These are phyloP conservation scores for Kalanchoe fedtschenkoi DNA, from an alignment of 164 flowering plant genomes.

Conservation along the genomic window DNA sequence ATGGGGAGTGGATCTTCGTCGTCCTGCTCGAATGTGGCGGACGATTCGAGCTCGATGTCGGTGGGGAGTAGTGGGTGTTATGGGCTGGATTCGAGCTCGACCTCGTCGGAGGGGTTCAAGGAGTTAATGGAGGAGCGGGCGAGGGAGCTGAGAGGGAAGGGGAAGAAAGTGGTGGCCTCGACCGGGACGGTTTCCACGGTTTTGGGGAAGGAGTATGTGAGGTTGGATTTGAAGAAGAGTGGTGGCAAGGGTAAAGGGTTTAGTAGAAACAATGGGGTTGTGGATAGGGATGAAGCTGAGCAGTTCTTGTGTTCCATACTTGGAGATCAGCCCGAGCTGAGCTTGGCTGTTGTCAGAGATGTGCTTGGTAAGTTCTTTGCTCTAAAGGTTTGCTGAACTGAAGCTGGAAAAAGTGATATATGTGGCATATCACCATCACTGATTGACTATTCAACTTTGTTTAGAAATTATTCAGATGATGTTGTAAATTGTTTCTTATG, in stretches of 20 bases:
- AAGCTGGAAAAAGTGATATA: background rate
- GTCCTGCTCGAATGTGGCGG: slow-evolving; percentile 12
- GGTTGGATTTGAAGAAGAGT: slow-evolving; percentile 15
- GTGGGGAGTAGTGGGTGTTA: slow-evolving; percentile 17
- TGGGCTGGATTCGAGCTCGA: slow-evolving; percentile 13
- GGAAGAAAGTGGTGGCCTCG: slow-evolving; percentile 44
- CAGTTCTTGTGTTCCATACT: slow-evolving; percentile 79
- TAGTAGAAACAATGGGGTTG: slow-evolving; percentile 3
- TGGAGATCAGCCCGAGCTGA: slow-evolving; percentile 50
- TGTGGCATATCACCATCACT: too few species aligned
- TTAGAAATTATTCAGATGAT: background rate
- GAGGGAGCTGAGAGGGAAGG: slow-evolving; percentile 24
- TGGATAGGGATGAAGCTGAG: slow-evolving; percentile 41
- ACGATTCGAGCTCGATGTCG: slow-evolving; percentile 31
- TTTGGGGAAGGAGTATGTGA: slow-evolving; percentile 67
- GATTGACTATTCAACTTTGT: too few species aligned
- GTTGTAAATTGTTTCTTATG: background rate
- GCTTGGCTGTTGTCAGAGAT: slow-evolving; percentile 70
- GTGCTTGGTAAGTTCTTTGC: slow-evolving; percentile 50
- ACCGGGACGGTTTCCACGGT: slow-evolving; percentile 63
- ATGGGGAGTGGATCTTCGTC: too few species aligned
- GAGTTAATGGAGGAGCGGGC: slow-evolving; percentile 13
- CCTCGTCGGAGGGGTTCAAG: slow-evolving; percentile 26
- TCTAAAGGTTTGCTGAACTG: background rate
- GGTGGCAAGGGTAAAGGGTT: slow-evolving; percentile 17